phyloP scores from a whole-genome alignment of 768 basidiomycete genomes.

The Suillus subaureus region DNA sequence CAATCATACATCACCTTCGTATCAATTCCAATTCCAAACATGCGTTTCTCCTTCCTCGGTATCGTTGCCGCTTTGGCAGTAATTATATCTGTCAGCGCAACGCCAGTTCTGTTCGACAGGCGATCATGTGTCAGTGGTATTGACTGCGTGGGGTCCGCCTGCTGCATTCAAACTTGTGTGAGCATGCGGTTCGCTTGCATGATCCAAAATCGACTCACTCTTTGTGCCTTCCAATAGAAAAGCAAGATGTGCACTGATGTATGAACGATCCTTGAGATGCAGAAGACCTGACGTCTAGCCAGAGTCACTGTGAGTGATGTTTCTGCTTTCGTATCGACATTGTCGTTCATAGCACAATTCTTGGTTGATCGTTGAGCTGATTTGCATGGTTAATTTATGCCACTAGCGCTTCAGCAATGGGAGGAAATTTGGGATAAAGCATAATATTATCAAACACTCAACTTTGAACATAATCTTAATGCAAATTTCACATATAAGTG shows the following conservation, averaged over 20 bases:
- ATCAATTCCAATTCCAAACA: not conserved
- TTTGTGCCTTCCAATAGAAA: not conserved
- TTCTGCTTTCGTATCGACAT: not conserved
- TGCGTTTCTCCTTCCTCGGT: not conserved
- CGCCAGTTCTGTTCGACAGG: not conserved
- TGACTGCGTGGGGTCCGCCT: not conserved
- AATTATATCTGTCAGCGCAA: not conserved
- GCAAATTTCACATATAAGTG: not conserved
- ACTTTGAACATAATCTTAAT: not conserved
- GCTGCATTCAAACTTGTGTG: not conserved
- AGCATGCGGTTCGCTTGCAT: not conserved
- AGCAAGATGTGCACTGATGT: not conserved
- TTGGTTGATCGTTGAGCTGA: not conserved
- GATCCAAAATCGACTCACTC: not conserved
- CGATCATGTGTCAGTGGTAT: not conserved
- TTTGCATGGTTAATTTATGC: not conserved
- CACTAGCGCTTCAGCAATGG: not conserved
- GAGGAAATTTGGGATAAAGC: not conserved
- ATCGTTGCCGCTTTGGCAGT: not conserved
- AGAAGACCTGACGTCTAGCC: not conserved
- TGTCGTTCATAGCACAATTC: not conserved
- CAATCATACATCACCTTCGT: not conserved
- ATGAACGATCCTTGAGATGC: not conserved
- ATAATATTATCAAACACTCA: not conserved
- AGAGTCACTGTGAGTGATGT: not conserved